Conservation (phyloP, 768 basidiomycete species). For the Mycena vitilis region DNA sequence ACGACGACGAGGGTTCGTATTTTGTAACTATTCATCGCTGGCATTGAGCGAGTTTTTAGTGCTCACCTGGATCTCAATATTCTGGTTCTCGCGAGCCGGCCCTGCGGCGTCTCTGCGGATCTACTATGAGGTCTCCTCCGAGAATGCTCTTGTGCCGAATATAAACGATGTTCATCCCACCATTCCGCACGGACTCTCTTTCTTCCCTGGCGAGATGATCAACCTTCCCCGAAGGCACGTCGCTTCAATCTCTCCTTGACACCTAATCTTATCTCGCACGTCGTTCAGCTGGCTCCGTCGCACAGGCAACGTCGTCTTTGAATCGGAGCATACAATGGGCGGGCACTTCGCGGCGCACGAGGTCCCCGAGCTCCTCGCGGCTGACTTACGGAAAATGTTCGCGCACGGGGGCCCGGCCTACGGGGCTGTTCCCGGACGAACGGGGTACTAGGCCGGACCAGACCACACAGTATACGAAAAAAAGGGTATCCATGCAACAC, state of each 20-base stretch:
- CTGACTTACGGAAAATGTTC: constrained; percentile 68
- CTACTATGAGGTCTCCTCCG: constrained; percentile 60
- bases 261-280: neutral
- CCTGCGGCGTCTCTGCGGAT: constrained; percentile 69
- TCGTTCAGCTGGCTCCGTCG: constrained; percentile 55
- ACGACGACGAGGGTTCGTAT: constrained; percentile 53
- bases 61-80: constrained; percentile 69
- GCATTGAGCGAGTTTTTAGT: constrained; percentile 46
- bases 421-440: constrained; percentile 57
- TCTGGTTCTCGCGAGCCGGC: constrained; percentile 68
- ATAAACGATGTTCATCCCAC: constrained; percentile 18
- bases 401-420: constrained; percentile 61
- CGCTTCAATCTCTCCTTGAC: neutral
- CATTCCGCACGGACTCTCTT: constrained; percentile 62
- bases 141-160: constrained; percentile 16
- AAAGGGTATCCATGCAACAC: too few species aligned
- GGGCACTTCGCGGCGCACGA: constrained; percentile 73
- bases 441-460: constrained; percentile 48
- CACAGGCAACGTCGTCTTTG: constrained; percentile 56
- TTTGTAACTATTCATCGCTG: too few species aligned
- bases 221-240: constrained; percentile 47
- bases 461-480: too few species aligned
- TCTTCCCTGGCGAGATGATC: constrained; percentile 62
- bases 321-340: constrained; percentile 59
- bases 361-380: constrained; percentile 57